Evolutionary conservation across 331 rosid genomes (phyloP).

Genomic region (Prunus yedoensis): DNA sequence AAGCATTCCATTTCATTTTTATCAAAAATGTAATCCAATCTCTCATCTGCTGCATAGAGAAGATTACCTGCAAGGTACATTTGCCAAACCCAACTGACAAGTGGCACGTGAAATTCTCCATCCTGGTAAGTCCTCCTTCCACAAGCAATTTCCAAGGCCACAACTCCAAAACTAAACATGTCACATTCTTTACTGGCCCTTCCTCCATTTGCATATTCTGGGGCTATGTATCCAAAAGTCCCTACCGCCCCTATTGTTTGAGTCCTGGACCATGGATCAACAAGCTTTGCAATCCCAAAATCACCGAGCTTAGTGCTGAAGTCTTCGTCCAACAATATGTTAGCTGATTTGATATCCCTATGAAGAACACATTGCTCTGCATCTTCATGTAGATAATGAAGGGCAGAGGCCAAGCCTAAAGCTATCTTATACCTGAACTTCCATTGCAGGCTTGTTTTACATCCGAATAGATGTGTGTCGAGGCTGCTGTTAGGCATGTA

Average conservation of each 20-base stretch:
- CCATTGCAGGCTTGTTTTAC: slow-evolving; percentile 26
- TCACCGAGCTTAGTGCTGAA: too few relatives aligned
- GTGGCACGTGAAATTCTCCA: slow-evolving; percentile 32
- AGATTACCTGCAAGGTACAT: slow-evolving; percentile 25
- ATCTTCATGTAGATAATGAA: slow-evolving; percentile 48
- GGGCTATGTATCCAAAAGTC: too few relatives aligned
- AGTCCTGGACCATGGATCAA: too few relatives aligned
- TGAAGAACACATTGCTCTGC: slow-evolving; percentile 56
- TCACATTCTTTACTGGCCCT: too few relatives aligned
- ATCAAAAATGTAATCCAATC: slow-evolving; percentile 23
- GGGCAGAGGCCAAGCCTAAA: slow-evolving; percentile 26
- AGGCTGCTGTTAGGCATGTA: too few relatives aligned
- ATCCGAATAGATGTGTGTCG: too few relatives aligned
- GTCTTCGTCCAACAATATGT: too few relatives aligned
- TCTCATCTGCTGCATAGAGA: slow-evolving; percentile 35
- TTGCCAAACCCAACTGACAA: background rate
- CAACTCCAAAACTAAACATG: background rate
- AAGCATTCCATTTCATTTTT: slow-evolving; percentile 33
- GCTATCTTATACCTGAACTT: slow-evolving; percentile 17
- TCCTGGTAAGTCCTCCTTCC: slow-evolving; percentile 25
- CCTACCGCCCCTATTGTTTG: too few relatives aligned
- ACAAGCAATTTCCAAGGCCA: background rate
- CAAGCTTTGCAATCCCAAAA: too few relatives aligned
- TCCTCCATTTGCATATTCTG: background rate
- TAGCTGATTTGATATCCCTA: slow-evolving; percentile 47